Conservation (phyloP, 176 grass and related monocot species). For the Musa schizocarpa region DNA sequence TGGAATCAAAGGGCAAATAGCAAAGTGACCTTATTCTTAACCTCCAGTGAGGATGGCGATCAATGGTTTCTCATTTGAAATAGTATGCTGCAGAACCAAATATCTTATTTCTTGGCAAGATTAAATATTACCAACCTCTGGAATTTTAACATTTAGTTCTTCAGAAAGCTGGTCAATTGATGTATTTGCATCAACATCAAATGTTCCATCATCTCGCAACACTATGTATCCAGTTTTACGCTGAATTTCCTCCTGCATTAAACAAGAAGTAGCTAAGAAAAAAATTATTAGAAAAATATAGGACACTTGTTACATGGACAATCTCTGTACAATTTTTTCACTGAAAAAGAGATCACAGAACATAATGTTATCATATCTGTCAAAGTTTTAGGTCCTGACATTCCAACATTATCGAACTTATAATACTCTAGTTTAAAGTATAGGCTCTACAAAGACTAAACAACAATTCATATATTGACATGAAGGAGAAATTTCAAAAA, state of each 20-base stretch:
- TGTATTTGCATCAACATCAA: slow-evolving; percentile 97
- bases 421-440: no score
- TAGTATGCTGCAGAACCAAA: not conserved
- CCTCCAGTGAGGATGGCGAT: not conserved
- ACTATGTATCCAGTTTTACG: slow-evolving; percentile 96
- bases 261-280: slow-evolving; percentile 4
- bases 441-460: no score
- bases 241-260: slow-evolving; percentile 84
- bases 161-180: slow-evolving; percentile 87
- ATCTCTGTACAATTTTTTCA: not conserved
- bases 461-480: no score
- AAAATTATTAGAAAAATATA: slow-evolving; percentile 2
- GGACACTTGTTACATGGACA: not conserved
- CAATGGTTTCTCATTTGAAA: not conserved
- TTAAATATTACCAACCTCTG: slow-evolving; percentile 46
- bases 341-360: not conserved
- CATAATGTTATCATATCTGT: no score
- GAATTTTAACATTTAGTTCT: slow-evolving; percentile 92
- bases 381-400: no score
- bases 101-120: not conserved
- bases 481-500: no score
- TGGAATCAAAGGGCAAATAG: not conserved
- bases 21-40: not conserved
- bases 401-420: no score
- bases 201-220: slow-evolving; percentile 79